Evolutionary conservation across 2,329 filamentous ascomycete genomes (phyloP).

Genomic region (Leptodontidium sp.): DNA sequence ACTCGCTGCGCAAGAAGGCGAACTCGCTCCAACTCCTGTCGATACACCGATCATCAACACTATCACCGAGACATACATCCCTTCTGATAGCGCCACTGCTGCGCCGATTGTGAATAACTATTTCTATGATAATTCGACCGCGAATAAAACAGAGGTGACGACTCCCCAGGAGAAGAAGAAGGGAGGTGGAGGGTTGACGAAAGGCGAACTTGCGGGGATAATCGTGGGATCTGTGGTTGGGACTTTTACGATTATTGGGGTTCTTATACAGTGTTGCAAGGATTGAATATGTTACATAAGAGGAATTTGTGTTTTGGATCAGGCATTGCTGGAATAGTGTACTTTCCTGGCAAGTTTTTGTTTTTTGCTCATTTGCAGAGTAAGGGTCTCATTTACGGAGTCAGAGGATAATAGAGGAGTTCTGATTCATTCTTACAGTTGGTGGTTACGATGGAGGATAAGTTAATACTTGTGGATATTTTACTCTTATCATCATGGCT

Average conservation of each 20-base stretch:
- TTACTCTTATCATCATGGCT: too few relatives aligned
- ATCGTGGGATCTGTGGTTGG: conserved; percentile 6
- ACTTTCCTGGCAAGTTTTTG: too few relatives aligned
- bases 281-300: neutral
- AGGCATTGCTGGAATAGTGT: too few relatives aligned
- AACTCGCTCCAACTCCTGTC: neutral
- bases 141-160: conserved; percentile 1
- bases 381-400: too few relatives aligned
- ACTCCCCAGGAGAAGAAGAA: neutral
- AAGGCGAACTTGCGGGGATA: neutral
- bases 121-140: conserved; percentile 5
- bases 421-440: too few relatives aligned
- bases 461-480: too few relatives aligned
- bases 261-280: neutral
- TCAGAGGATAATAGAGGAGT: too few relatives aligned
- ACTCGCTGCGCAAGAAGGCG: neutral
- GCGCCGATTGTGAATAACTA: neutral
- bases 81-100: neutral
- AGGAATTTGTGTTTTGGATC: too few relatives aligned
- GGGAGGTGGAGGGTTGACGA: neutral
- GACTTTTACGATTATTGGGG: conserved; percentile 7
- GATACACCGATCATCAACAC: neutral
- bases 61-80: neutral
- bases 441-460: too few relatives aligned
- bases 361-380: too few relatives aligned